Percentiles rank a stretch among this genome's conserved stretches.
These are phyloP conservation scores for Eucalyptus shirleyi DNA, from an alignment of 345 rosid species.

Conservation along the genomic window DNA sequence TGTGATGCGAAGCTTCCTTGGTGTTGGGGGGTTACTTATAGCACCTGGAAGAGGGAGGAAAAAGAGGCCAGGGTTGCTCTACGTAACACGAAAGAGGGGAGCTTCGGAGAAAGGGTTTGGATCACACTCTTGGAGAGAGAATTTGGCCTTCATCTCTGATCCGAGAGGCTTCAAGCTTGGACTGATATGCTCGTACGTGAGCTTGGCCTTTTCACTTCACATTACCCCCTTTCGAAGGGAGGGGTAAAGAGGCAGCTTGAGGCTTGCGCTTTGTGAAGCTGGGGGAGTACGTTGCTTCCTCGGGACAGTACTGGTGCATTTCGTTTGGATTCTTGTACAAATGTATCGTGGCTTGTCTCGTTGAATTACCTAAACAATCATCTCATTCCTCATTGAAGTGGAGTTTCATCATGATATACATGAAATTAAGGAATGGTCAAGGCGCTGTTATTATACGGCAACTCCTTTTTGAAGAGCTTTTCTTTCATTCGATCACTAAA, in stretches of 20 bases:
- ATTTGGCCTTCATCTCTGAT: background rate
- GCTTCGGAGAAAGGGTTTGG: background rate
- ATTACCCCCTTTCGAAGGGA: background rate
- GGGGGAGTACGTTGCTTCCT: background rate
- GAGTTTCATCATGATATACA: background rate
- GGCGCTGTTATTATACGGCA: background rate
- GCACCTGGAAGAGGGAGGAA: background rate
- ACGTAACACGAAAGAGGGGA: slow-evolving; percentile 2
- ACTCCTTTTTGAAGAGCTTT: background rate
- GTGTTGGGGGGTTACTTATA: background rate
- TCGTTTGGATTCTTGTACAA: background rate
- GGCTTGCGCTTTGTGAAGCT: background rate
- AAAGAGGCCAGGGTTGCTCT: background rate
- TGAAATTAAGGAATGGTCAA: background rate
- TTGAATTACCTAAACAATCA: background rate
- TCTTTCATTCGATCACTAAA: background rate
- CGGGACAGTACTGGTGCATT: background rate
- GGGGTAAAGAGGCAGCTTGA: background rate
- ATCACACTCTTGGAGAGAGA: background rate
- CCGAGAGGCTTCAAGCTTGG: background rate
- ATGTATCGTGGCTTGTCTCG: background rate
- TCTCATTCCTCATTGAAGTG: background rate
- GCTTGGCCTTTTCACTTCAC: background rate
- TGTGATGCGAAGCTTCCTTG: background rate
- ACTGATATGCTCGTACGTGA: background rate